phyloP scores from a whole-genome alignment of 2,329 filamentous ascomycete genomes.

The Colletotrichum sansevieriae region DNA sequence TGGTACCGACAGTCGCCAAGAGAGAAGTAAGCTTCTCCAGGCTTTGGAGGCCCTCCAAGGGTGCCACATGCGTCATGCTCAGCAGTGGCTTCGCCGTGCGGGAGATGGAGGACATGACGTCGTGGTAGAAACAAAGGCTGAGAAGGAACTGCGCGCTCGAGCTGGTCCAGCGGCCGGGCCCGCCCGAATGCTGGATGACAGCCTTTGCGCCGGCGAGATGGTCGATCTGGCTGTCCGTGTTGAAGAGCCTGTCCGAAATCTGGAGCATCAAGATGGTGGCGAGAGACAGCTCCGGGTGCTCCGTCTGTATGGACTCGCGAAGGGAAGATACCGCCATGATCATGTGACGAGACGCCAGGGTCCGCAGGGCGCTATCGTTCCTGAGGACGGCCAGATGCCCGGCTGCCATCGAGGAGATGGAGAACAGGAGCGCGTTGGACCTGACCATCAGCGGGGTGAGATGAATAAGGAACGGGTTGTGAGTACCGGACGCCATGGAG shows the following conservation, averaged over 20 bases:
- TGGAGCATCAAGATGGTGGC: constrained; percentile 50
- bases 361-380: constrained; percentile 43
- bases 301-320: constrained; percentile 18
- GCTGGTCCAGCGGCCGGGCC: constrained; percentile 41
- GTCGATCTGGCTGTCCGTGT: constrained; percentile 47
- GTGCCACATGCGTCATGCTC: constrained; percentile 42
- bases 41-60: constrained; percentile 44
- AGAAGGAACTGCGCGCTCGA: constrained; percentile 47
- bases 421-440: constrained; percentile 46
- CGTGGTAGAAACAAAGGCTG: constrained; percentile 49
- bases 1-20: constrained; percentile 44
- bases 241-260: constrained; percentile 49
- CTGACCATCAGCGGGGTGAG: constrained; percentile 49
- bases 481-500: constrained; percentile 46
- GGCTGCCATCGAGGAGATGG: constrained; percentile 50
- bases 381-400: constrained; percentile 48
- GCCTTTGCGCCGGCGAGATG: constrained; percentile 49
- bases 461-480: constrained; percentile 49
- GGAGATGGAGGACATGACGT: constrained; percentile 49
- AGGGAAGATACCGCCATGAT: constrained; percentile 43
- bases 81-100: constrained; percentile 46
- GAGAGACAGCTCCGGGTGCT: constrained; percentile 46
- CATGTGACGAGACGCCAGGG: constrained; percentile 45
- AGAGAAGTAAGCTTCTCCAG: constrained; percentile 44
- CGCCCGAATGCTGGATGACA: constrained; percentile 45